Evolutionary conservation across 75 land plant species (phyloP).

Genomic region (Cunninghamia lanceolata): DNA sequence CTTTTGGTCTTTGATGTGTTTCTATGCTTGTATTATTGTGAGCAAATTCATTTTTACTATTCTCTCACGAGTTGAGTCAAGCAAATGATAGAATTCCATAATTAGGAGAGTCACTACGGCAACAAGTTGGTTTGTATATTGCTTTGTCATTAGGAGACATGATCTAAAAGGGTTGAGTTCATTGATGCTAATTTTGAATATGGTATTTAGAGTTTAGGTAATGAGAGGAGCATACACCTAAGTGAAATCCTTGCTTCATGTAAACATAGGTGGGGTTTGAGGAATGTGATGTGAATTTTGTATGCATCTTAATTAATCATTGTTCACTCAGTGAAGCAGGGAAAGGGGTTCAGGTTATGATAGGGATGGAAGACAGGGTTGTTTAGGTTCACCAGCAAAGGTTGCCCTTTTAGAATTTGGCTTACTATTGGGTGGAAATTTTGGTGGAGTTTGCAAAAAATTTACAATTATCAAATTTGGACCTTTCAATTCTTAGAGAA

Average conservation of each 20-base stretch:
- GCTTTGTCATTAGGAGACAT: neutral
- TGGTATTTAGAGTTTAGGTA: neutral
- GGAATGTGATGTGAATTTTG: too few relatives aligned
- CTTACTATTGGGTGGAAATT: slow-evolving; percentile 75
- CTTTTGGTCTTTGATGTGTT: neutral
- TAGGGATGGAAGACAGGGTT: slow-evolving; percentile 45
- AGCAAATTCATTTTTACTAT: neutral
- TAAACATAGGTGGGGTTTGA: too few relatives aligned
- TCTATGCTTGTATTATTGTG: neutral
- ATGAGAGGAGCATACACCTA: neutral
- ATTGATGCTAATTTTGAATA: neutral
- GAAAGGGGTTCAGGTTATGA: slow-evolving; percentile 17
- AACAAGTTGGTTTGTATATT: too few relatives aligned
- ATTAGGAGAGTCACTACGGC: neutral
- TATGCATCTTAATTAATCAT: neutral
- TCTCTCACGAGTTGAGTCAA: neutral
- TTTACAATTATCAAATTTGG: slow-evolving; percentile 63
- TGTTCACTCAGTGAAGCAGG: neutral
- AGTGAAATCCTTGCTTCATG: too few relatives aligned
- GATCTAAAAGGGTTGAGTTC: neutral
- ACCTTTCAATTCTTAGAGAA: slow-evolving; percentile 86
- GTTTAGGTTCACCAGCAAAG: slow-evolving; percentile 86
- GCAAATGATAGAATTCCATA: neutral
- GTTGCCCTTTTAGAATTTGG: slow-evolving; percentile 82
- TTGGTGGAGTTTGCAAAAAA: slow-evolving; percentile 46